These are phyloP conservation scores for Biscogniauxia sp. DNA, from an alignment of 2,329 filamentous ascomycete species.

Conservation along the genomic window DNA sequence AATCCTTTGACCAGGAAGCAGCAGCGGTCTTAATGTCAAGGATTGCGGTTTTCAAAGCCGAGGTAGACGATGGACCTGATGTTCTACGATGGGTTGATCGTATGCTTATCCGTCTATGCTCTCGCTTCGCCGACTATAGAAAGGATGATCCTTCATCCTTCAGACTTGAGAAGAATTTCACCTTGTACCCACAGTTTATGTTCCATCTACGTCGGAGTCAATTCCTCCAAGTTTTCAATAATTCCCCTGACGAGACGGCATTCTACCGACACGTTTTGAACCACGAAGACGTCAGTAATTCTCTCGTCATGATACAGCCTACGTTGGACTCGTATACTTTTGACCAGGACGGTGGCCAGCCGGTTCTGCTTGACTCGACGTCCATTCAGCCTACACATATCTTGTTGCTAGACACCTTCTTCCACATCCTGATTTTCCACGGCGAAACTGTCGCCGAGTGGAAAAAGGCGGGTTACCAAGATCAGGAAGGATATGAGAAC, in stretches of 20 bases:
- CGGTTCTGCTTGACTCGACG: conserved; percentile 92
- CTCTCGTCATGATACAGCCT: conserved; percentile 97
- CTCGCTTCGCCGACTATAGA: conserved; percentile 93
- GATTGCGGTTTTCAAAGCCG: conserved; percentile 97
- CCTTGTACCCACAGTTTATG: conserved; percentile 98
- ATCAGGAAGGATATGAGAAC: conserved; percentile 97
- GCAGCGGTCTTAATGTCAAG: conserved; percentile 98
- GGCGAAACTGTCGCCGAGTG: conserved; percentile 97
- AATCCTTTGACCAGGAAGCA: conserved; percentile 97
- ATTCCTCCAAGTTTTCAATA: conserved; percentile 99
- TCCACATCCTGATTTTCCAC: conserved; percentile 99
- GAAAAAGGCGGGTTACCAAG: conserved; percentile 96
- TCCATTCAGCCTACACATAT: conserved; percentile 95
- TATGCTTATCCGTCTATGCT: conserved; percentile 96
- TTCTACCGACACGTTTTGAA: conserved; percentile 97
- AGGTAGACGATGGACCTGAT: conserved; percentile 97
- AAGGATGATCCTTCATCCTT: conserved; percentile 98
- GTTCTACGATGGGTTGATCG: conserved; percentile 97
- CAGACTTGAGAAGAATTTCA: conserved; percentile 97
- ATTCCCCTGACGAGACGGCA: conserved; percentile 97
- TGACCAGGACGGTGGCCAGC: conserved; percentile 87
- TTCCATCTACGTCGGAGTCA: conserved; percentile 96
- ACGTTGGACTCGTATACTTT: conserved; percentile 97
- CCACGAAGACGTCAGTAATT: conserved; percentile 95
- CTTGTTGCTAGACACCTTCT: conserved; percentile 94